phyloP scores from a whole-genome alignment of 1,139 yeast genomes.

The Yamadazyma pseudoaaseri region DNA sequence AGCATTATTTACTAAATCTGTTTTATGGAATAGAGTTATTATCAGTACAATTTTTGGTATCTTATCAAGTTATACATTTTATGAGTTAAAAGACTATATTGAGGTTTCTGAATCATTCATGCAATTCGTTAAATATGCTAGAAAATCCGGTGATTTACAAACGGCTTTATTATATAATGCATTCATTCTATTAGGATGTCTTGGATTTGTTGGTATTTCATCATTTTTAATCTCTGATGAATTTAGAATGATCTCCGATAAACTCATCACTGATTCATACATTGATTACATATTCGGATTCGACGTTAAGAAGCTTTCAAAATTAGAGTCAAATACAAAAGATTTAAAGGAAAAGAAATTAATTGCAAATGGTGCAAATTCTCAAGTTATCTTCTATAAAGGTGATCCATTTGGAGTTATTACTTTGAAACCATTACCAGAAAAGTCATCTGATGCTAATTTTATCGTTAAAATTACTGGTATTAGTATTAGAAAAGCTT shows the following conservation, averaged over 20 bases:
- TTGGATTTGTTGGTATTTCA: conserved; percentile 18
- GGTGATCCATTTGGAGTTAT: conserved; percentile 66
- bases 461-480: conserved; percentile 54
- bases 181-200: conserved; percentile 21
- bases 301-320: conserved; percentile 48
- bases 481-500: conserved; percentile 64
- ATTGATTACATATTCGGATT: conserved; percentile 51
- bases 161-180: conserved; percentile 25
- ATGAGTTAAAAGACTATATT: conserved; percentile 34
- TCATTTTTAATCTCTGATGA: conserved; percentile 42
- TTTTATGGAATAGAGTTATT: conserved; percentile 51
- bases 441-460: conserved; percentile 31
- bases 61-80: conserved; percentile 20
- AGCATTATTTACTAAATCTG: conserved; percentile 43
- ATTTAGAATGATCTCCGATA: conserved; percentile 42
- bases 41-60: conserved; percentile 22
- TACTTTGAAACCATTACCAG: conserved; percentile 39
- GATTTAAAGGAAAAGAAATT: conserved; percentile 27
- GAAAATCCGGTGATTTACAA: conserved; percentile 24
- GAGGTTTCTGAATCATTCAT: conserved; percentile 32
- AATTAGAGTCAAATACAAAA: conserved; percentile 20
- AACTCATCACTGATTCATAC: conserved; percentile 31
- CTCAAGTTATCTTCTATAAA: conserved; percentile 59
- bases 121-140: conserved; percentile 30
- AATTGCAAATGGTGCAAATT: conserved; percentile 37